Conservation (phyloP, 768 basidiomycete species). For the Phaeotremella skinneri region DNA sequence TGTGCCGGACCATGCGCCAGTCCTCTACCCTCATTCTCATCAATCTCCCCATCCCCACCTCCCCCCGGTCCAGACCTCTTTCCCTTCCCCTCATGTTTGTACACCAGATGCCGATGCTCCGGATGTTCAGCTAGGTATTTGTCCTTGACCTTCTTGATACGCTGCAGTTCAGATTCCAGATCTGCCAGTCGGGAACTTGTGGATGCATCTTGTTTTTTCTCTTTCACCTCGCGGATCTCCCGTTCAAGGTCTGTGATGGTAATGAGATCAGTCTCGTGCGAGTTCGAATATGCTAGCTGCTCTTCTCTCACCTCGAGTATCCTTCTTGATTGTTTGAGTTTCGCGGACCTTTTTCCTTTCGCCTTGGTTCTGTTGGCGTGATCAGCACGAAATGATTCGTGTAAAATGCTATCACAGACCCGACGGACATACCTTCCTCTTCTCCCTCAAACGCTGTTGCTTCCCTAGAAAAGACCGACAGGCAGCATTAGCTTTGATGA, state of each 20-base stretch:
- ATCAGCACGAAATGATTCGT: not conserved
- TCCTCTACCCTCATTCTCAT: constrained; percentile 58
- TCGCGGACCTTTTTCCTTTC: constrained; percentile 77
- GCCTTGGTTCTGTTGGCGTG: constrained; percentile 79
- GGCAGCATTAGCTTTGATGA: not conserved
- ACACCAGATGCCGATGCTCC: constrained; percentile 82
- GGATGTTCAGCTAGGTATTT: constrained; percentile 92
- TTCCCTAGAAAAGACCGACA: constrained; percentile 62
- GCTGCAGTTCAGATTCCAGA: constrained; percentile 73
- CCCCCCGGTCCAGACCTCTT: constrained; percentile 53
- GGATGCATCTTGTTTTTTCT: constrained; percentile 32
- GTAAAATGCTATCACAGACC: not conserved
- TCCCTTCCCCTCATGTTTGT: constrained; percentile 56
- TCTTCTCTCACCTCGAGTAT: constrained; percentile 66
- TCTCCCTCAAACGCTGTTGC: constrained; percentile 85
- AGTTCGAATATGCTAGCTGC: not conserved
- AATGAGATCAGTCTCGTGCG: not conserved
- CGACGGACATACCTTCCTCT: constrained; percentile 87
- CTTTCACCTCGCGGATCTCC: constrained; percentile 19
- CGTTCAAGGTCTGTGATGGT: constrained; percentile 14
- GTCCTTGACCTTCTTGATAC: constrained; percentile 80
- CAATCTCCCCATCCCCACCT: constrained; percentile 55
- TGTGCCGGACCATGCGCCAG: constrained; percentile 57
- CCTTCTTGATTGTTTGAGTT: constrained; percentile 89
- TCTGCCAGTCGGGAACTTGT: constrained; percentile 68